Evolutionary conservation across 2,329 filamentous ascomycete species (phyloP).

Genomic region (Stagonosporopsis tanaceti): DNA sequence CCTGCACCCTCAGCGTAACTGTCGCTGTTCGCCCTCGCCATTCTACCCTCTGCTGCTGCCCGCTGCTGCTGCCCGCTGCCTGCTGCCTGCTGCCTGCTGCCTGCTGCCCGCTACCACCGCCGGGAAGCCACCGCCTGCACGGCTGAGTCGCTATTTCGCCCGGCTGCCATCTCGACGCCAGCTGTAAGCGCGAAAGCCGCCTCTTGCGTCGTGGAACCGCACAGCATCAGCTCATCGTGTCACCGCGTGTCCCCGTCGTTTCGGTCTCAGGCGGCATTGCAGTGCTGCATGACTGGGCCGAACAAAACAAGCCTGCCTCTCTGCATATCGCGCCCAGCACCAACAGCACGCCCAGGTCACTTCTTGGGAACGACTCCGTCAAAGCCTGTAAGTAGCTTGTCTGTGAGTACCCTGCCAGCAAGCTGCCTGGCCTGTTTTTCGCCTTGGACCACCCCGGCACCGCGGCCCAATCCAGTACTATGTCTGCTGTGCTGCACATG

Average conservation of each 20-base stretch:
- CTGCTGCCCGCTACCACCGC: conserved; percentile 3
- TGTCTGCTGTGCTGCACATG: conserved; percentile 47
- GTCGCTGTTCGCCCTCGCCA: not conserved
- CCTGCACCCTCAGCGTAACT: conserved; percentile 2
- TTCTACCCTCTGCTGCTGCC: not conserved
- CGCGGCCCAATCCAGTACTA: conserved; percentile 27
- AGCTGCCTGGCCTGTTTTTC: conserved; percentile 1
- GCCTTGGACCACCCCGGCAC: not conserved
- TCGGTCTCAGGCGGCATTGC: conserved; percentile 5
- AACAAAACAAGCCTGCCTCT: not conserved
- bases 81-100: conserved; percentile 5
- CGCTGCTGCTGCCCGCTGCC: not conserved
- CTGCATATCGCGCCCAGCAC: not conserved
- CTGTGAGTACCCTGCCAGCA: not conserved
- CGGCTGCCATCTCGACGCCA: conserved; percentile 5
- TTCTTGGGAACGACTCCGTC: not conserved
- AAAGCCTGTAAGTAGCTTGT: too few species aligned
- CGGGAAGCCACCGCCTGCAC: conserved; percentile 9
- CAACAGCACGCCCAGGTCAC: conserved; percentile 3
- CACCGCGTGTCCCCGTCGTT: conserved; percentile 16
- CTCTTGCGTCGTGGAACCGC: conserved; percentile 28
- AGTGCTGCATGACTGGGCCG: conserved; percentile 4
- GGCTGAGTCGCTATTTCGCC: not conserved
- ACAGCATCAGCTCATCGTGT: conserved; percentile 21
- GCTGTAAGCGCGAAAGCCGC: conserved; percentile 32